Percentiles rank a stretch among this genome's conserved stretches.
These are phyloP conservation scores for Oleoguttula mirabilis DNA, from an alignment of 495 filamentous ascomycete species.

Conservation along the genomic window DNA sequence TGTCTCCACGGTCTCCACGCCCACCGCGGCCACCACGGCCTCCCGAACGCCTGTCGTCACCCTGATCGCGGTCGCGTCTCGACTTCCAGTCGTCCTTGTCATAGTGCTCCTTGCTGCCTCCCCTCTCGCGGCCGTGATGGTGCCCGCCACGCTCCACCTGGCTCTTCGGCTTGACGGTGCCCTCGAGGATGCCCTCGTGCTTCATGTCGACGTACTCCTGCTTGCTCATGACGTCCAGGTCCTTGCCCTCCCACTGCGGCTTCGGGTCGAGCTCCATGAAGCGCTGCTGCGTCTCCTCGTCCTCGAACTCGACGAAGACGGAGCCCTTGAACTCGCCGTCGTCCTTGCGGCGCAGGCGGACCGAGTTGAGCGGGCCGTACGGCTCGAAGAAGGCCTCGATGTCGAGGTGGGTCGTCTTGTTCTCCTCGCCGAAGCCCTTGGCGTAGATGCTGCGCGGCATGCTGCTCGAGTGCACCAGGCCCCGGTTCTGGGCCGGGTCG, in stretches of 20 bases:
- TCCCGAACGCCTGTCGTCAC: constrained; percentile 2
- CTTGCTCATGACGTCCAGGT: constrained; percentile 73
- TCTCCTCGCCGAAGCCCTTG: constrained; percentile 84
- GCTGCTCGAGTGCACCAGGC: constrained; percentile 46
- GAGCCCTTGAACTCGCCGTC: constrained; percentile 71
- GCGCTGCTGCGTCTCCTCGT: constrained; percentile 57
- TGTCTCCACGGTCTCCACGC: background rate
- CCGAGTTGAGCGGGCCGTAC: constrained; percentile 65
- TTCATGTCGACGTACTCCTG: constrained; percentile 74
- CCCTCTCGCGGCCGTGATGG: background rate
- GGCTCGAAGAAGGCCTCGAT: constrained; percentile 83
- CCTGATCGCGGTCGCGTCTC: constrained; percentile 6
- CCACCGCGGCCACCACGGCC: constrained; percentile 1
- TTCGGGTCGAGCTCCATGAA: constrained; percentile 72
- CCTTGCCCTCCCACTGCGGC: constrained; percentile 50
- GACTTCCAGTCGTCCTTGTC: constrained; percentile 10
- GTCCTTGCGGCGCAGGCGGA: constrained; percentile 71
- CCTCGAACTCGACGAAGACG: constrained; percentile 82
- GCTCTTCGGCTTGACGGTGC: constrained; percentile 46
- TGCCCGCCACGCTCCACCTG: constrained; percentile 18
- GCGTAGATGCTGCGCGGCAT: constrained; percentile 55
- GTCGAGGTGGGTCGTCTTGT: constrained; percentile 69
- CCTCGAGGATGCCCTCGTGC: constrained; percentile 59
- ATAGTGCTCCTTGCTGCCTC: background rate
- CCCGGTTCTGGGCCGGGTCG: constrained; percentile 33